Percentiles rank a stretch among this genome's conserved stretches.
Evolutionary conservation across 75 land plant species (phyloP).

Genomic region (Azolla pinnata): DNA sequence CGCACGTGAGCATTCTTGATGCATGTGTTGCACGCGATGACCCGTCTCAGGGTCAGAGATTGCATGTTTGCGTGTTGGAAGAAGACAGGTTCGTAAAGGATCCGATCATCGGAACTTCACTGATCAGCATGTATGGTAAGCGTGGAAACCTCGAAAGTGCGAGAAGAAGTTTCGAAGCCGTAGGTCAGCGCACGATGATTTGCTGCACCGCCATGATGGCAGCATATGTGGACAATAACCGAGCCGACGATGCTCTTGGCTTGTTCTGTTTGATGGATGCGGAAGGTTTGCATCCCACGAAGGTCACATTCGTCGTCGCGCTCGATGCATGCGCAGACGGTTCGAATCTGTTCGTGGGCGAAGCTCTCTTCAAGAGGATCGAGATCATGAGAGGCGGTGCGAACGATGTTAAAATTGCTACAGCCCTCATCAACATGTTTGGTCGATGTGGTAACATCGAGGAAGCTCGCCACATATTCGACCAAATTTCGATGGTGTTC

Average conservation of each 20-base stretch:
- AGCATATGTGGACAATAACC: slow-evolving; percentile 23
- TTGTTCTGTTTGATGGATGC: slow-evolving; percentile 17
- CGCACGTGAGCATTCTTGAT: not conserved
- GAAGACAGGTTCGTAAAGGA: slow-evolving; percentile 23
- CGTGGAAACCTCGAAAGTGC: slow-evolving; percentile 20
- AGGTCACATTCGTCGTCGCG: slow-evolving; percentile 16
- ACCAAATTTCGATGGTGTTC: slow-evolving; percentile 7
- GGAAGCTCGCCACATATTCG: slow-evolving; percentile 15
- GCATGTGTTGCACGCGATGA: not conserved
- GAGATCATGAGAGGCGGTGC: slow-evolving; percentile 9
- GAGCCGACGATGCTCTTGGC: slow-evolving; percentile 10
- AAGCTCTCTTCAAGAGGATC: slow-evolving; percentile 11
- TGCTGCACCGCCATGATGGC: slow-evolving; percentile 19
- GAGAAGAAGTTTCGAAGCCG: slow-evolving; percentile 16
- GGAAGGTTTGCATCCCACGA: slow-evolving; percentile 15
- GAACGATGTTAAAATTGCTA: slow-evolving; percentile 5
- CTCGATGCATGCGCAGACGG: slow-evolving; percentile 15
- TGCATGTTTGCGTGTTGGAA: slow-evolving; percentile 25
- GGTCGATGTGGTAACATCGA: slow-evolving; percentile 25
- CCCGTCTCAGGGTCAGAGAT: slow-evolving; percentile 12
- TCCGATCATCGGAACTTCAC: slow-evolving; percentile 25
- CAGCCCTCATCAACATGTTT: slow-evolving; percentile 24
- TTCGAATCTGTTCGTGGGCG: slow-evolving; percentile 17
- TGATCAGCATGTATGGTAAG: slow-evolving; percentile 40
- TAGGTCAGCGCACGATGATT: not conserved